A percentile compares a stretch with the other conserved stretches of the same genome.
These are phyloP conservation scores for Diplodia mutila DNA, from an alignment of 2,329 filamentous ascomycete species.

Conservation along the genomic window DNA sequence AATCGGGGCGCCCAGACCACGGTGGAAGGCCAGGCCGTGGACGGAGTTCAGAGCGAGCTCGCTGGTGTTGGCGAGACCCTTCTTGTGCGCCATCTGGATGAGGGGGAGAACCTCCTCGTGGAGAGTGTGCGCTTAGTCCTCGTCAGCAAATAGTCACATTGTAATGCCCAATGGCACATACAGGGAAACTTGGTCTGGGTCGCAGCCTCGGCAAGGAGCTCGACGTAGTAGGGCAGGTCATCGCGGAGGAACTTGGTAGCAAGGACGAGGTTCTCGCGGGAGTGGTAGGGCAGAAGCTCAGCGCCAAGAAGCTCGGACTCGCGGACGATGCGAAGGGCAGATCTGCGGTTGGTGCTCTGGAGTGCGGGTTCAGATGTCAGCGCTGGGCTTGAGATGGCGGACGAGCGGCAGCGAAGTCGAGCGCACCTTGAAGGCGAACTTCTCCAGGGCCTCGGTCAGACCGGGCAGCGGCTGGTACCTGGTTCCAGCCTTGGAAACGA, in stretches of 20 bases:
- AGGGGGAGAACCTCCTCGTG: slow-evolving; percentile 82
- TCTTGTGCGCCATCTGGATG: slow-evolving; percentile 77
- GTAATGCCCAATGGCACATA: slow-evolving; percentile 42
- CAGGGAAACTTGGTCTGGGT: slow-evolving; percentile 82
- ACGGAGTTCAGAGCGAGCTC: slow-evolving; percentile 82
- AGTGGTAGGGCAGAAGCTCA: slow-evolving; percentile 84
- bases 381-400: slow-evolving; percentile 13
- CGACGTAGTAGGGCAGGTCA: slow-evolving; percentile 96
- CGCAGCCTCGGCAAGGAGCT: slow-evolving; percentile 91
- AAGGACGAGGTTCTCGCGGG: slow-evolving; percentile 88
- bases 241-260: slow-evolving; percentile 94
- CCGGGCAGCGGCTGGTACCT: slow-evolving; percentile 90
- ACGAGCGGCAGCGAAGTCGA: slow-evolving; percentile 4
- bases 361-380: slow-evolving; percentile 33
- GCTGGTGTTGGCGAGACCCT: slow-evolving; percentile 63
- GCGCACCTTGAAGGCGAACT: slow-evolving; percentile 93
- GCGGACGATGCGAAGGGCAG: slow-evolving; percentile 88
- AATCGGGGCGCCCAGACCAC: slow-evolving; percentile 80
- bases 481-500: slow-evolving; percentile 93
- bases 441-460: slow-evolving; percentile 85
- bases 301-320: slow-evolving; percentile 95
- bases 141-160: slow-evolving; percentile 25
- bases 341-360: slow-evolving; percentile 84
- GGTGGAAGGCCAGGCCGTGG: slow-evolving; percentile 89
- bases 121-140: slow-evolving; percentile 77